Evolutionary conservation across 371 early-diverging fungal genomes (phyloP).

Genomic region (Fennellomyces sp.): DNA sequence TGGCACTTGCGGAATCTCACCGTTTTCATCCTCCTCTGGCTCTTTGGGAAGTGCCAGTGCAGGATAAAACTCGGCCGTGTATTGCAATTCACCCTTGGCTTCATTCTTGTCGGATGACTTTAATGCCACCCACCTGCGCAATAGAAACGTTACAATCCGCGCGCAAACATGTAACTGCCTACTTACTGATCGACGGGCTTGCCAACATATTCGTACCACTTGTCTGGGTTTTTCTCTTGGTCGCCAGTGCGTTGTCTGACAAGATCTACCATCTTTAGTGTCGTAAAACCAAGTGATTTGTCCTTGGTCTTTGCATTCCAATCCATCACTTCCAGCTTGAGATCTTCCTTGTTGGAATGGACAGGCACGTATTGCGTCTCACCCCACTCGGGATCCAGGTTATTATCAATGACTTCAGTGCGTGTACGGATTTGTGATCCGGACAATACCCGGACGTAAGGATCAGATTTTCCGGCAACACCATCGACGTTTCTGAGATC

Average conservation of each 20-base stretch:
- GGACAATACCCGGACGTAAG: conserved; percentile 74
- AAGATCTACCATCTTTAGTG: conserved; percentile 48
- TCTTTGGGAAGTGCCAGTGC: conserved; percentile 57
- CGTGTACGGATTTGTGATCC: conserved; percentile 64
- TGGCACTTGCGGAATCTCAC: no score
- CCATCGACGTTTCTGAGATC: conserved; percentile 75
- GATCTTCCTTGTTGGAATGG: conserved; percentile 66
- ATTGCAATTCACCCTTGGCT: conserved; percentile 67
- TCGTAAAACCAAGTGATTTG: conserved; percentile 68
- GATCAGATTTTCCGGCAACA: conserved; percentile 81
- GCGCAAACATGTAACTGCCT: no score
- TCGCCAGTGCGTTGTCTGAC: conserved; percentile 45
- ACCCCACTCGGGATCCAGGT: conserved; percentile 89
- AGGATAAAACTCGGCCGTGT: conserved; percentile 70
- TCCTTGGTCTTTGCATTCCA: conserved; percentile 69
- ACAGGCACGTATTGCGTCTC: conserved; percentile 75
- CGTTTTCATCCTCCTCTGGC: no score
- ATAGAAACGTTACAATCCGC: no score
- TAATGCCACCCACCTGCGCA: conserved; percentile 67
- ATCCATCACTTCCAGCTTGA: conserved; percentile 82
- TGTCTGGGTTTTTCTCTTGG: conserved; percentile 32
- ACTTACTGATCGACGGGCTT: conserved; percentile 32
- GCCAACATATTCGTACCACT: conserved; percentile 46
- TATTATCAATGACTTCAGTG: conserved; percentile 75
- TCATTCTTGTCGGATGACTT: conserved; percentile 55